A percentile compares a stretch with the other conserved stretches of the same genome.
These are phyloP conservation scores for Paramecium biaurelia DNA, from an alignment of 73 alveolate species.

Conservation along the genomic window DNA sequence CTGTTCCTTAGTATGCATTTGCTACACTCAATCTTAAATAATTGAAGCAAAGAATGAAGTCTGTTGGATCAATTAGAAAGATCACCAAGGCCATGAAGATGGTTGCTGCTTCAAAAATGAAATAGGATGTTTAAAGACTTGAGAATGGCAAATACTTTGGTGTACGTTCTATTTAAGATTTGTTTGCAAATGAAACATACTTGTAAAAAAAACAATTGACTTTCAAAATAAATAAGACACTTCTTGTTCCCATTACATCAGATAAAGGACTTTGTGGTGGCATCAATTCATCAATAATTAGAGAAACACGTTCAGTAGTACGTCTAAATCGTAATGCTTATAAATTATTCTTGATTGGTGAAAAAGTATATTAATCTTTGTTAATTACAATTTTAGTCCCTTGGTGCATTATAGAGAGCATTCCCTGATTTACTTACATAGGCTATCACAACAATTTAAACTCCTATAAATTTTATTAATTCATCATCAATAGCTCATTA, in stretches of 20 bases:
- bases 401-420: constrained; percentile 81
- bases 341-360: constrained; percentile 81
- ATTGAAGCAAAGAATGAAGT: constrained; percentile 79
- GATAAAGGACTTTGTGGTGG: constrained; percentile 94
- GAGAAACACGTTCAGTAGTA: constrained; percentile 74
- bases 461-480: constrained; percentile 76
- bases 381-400: background rate
- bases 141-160: constrained; percentile 84
- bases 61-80: constrained; percentile 83
- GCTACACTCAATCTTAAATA: constrained; percentile 80
- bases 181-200: constrained; percentile 81
- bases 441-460: constrained; percentile 68
- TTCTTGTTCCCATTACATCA: constrained; percentile 82
- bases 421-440: constrained; percentile 77
- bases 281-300: constrained; percentile 82
- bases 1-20: constrained; percentile 59
- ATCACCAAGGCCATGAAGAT: constrained; percentile 95
- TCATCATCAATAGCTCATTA: constrained; percentile 78
- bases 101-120: constrained; percentile 94
- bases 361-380: constrained; percentile 70
- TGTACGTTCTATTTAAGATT: constrained; percentile 69
- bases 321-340: constrained; percentile 71
- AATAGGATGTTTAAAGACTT: constrained; percentile 76
- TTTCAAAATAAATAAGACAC: constrained; percentile 66
- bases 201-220: constrained; percentile 77